These are phyloP conservation scores for Cyberlindnera veronae DNA, from an alignment of 805 yeast species.

Conservation along the genomic window DNA sequence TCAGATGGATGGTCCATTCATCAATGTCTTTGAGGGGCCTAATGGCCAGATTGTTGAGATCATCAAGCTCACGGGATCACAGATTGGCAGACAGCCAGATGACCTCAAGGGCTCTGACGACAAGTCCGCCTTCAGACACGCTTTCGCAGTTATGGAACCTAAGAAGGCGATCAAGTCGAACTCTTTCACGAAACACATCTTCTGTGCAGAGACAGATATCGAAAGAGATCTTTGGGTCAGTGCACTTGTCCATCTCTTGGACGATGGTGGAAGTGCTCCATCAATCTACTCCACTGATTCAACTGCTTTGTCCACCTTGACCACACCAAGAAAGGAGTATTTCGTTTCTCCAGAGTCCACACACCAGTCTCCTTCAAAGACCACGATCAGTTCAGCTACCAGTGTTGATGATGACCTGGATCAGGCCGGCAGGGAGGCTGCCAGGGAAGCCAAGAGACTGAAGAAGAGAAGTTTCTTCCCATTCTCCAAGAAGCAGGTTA, in stretches of 20 bases:
- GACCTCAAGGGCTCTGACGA: conserved; percentile 24
- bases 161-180: conserved; percentile 29
- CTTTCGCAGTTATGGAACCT: conserved; percentile 51
- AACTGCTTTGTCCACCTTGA: background rate
- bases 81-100: conserved; percentile 50
- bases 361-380: conserved; percentile 7
- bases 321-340: conserved; percentile 7
- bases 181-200: conserved; percentile 49
- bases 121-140: conserved; percentile 46
- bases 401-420: conserved; percentile 18
- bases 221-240: conserved; percentile 77
- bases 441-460: conserved; percentile 39
- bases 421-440: conserved; percentile 10
- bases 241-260: conserved; percentile 34
- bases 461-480: conserved; percentile 62
- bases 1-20: conserved; percentile 54
- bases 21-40: conserved; percentile 55
- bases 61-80: conserved; percentile 46
- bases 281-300: conserved; percentile 12
- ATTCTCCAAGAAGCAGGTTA: conserved; percentile 37
- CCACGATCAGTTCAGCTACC: conserved; percentile 4
- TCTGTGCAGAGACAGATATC: conserved; percentile 75
- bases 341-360: conserved; percentile 4
- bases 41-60: conserved; percentile 54
- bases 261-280: conserved; percentile 14